phyloP scores from a whole-genome alignment of 2,329 filamentous ascomycete genomes.

The Cytospora piceae region DNA sequence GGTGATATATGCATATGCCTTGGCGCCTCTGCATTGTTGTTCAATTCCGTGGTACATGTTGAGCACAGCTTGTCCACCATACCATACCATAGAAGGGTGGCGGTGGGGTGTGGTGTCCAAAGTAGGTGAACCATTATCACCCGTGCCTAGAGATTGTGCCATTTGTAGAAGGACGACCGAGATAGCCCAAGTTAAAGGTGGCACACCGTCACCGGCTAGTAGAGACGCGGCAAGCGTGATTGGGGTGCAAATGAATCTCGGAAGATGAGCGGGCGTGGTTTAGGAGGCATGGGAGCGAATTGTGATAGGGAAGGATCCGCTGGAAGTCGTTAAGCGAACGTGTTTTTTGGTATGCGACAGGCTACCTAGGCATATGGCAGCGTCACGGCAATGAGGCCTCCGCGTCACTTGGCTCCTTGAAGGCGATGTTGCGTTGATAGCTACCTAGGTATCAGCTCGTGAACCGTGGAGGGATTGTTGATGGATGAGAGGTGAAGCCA shows the following conservation, averaged over 20 bases:
- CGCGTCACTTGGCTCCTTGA: too few relatives aligned
- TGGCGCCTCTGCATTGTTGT: background rate
- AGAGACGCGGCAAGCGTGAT: background rate
- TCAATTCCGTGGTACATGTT: background rate
- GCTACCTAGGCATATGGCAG: slow-evolving; percentile 1
- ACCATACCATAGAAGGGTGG: background rate
- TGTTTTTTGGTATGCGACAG: slow-evolving; percentile 5
- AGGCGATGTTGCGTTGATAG: too few relatives aligned
- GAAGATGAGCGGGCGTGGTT: background rate
- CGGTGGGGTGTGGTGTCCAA: background rate
- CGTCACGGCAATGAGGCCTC: slow-evolving; percentile 5
- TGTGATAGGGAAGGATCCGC: slow-evolving; percentile 15
- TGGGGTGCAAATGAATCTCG: background rate
- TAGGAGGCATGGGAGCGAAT: background rate
- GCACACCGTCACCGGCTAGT: background rate
- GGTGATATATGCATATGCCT: background rate
- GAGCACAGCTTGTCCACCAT: background rate
- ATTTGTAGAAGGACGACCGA: background rate
- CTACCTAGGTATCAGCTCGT: too few relatives aligned
- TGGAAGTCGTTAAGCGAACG: slow-evolving; percentile 12
- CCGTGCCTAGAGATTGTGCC: background rate
- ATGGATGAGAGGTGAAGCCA: too few relatives aligned
- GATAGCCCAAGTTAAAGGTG: background rate
- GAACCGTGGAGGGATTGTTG: too few relatives aligned
- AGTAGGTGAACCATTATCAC: too few relatives aligned